Conservation (phyloP, 1,284 basidiomycete species). For the Moniliella sp. region DNA sequence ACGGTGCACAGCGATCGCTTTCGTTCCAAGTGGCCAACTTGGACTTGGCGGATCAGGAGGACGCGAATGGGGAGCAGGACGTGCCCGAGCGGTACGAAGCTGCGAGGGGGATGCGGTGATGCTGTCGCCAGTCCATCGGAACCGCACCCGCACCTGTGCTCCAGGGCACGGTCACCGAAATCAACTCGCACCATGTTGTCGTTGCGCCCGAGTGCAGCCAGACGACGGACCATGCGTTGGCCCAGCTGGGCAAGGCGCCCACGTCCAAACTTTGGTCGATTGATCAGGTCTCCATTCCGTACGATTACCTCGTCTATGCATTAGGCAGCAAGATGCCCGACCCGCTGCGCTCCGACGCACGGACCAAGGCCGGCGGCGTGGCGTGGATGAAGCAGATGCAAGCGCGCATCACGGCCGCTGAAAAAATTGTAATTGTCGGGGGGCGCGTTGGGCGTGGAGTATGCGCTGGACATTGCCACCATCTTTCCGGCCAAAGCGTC, state of each 20-base stretch:
- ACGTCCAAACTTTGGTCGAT: constrained; percentile 17
- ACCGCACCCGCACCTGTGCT: constrained; percentile 28
- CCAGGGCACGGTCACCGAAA: constrained; percentile 20
- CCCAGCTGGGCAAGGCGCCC: no score
- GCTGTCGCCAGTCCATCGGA: no score
- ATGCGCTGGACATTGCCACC: constrained; percentile 24
- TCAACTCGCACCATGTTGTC: constrained; percentile 20
- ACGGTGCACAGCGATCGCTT: no score
- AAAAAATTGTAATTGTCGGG: constrained; percentile 27
- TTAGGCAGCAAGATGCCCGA: constrained; percentile 30
- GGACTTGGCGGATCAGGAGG: no score
- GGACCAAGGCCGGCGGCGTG: constrained; percentile 18
- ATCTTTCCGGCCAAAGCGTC: constrained; percentile 4
- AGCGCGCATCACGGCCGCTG: constrained; percentile 11
- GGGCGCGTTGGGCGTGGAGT: constrained; percentile 30
- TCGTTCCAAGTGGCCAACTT: no score
- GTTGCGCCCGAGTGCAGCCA: constrained; percentile 6
- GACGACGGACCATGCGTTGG: no score
- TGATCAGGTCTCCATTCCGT: constrained; percentile 24
- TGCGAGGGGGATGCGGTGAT: not conserved
- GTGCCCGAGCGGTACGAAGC: not conserved
- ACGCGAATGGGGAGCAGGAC: no score
- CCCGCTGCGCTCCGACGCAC: constrained; percentile 20
- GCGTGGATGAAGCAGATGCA: constrained; percentile 23
- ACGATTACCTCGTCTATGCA: constrained; percentile 29